Base-by-base conservation (phyloP, 352 stramenopile genomes). In the Globisporangium spiculum region DNA sequence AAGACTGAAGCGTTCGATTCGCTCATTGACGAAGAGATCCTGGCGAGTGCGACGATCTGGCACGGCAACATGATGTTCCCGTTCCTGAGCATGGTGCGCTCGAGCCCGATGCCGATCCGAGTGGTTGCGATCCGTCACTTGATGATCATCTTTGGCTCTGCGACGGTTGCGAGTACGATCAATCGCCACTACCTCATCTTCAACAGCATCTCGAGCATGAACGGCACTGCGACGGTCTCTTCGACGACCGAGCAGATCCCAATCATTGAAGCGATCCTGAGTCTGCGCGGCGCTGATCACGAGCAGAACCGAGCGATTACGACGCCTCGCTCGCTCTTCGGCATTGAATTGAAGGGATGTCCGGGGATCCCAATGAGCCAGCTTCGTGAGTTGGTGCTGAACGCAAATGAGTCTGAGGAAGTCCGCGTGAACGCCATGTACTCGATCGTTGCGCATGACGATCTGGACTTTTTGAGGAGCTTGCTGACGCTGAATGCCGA, bases 131-230 rank as follows among this genome's bases (percentile, higher is more conserved):
- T 91, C 56, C 77, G 76, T 9, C 82, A 89, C 59, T 63, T 89
- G 8, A 89, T 87, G 71, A 78, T 89, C 60, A 81, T 91, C 55
- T 86, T 92, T 69, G 81, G 75, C 5, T 86, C 81, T 3, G 75
- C 82, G 5, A 90, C 81, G 10, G 65, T 80, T 36, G 75, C 82
- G 9, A 92, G 87, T 61, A 80, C 84, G 24, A 85, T 90, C 69
- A 95, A 95, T 58, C 82, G 87, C 8, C 79, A 91, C 54, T 83
- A 91, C 58, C 63, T 93, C 18, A 90, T 94, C 52, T 91, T 90
- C 65, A 88, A 86, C 65, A 91, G 80, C 69, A 93, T 91, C 60
- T 86, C 83, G 27, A 90, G 64, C 67, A 74, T 88, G 77, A 81
- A 73, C 41, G 83, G 80, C 3, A 88, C 83, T 46, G 72, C 84